phyloP scores from a whole-genome alignment of 2,329 filamentous ascomycete species.

The Aureobasidium lini region DNA sequence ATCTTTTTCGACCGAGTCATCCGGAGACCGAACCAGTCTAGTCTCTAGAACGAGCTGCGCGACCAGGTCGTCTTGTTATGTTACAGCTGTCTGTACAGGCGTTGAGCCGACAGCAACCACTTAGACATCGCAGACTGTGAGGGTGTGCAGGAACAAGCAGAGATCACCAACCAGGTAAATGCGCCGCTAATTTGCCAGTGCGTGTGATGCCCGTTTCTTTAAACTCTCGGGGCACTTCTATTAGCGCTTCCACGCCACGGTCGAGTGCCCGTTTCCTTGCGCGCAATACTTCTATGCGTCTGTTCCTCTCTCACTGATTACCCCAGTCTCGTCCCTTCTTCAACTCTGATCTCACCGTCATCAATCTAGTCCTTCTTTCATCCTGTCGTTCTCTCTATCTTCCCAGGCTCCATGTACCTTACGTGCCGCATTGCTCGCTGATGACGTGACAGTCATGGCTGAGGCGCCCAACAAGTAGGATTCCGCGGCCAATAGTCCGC shows the following conservation, averaged over 20 bases:
- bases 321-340: not conserved
- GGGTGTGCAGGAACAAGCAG: not conserved
- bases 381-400: not conserved
- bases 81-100: not conserved
- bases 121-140: not conserved
- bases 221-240: not conserved
- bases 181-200: not conserved
- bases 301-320: not conserved
- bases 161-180: not conserved
- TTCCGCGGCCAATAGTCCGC: not conserved
- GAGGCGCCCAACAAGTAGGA: conserved; percentile 1
- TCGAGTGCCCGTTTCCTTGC: not conserved
- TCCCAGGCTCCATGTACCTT: not conserved
- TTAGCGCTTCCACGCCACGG: conserved; percentile 4
- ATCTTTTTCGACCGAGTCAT: not conserved
- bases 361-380: not conserved
- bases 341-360: not conserved
- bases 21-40: not conserved
- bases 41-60: not conserved
- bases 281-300: not conserved
- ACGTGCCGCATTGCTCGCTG: not conserved
- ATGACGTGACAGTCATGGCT: conserved; percentile 5
- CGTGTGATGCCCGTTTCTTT: not conserved
- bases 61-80: not conserved
- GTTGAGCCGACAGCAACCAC: not conserved